A percentile compares a stretch with the other conserved stretches of the same genome.
Conservation (phyloP, 805 yeast genomes). For the Candida maltosa region DNA sequence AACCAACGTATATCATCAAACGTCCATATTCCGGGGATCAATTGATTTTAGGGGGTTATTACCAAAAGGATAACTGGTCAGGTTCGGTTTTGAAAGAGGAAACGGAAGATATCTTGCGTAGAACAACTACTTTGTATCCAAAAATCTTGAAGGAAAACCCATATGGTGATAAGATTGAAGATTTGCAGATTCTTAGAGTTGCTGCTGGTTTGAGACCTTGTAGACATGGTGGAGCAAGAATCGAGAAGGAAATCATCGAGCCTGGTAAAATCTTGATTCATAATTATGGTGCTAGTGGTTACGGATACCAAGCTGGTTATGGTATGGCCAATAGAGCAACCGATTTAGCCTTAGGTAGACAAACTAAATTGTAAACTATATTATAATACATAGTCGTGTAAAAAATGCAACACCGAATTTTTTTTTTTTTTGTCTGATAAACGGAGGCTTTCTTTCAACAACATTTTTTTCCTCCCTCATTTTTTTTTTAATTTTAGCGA, state of each 20-base stretch:
- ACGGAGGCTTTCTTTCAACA: too few relatives aligned
- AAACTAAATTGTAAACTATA: constrained; percentile 6
- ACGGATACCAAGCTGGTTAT: constrained; percentile 64
- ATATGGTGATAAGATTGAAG: constrained; percentile 27
- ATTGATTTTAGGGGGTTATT: constrained; percentile 71
- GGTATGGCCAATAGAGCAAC: constrained; percentile 58
- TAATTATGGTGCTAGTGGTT: constrained; percentile 69
- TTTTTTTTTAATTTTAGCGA: too few relatives aligned
- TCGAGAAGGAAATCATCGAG: constrained; percentile 49
- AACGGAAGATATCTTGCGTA: constrained; percentile 56
- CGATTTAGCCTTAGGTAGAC: constrained; percentile 13
- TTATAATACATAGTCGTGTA: too few relatives aligned
- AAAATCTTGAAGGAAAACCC: constrained; percentile 39
- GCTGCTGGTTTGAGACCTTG: constrained; percentile 78
- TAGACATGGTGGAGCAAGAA: constrained; percentile 71
- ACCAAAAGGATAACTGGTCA: constrained; percentile 62
- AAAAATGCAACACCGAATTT: too few relatives aligned
- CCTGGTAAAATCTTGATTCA: constrained; percentile 43
- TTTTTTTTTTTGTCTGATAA: too few relatives aligned
- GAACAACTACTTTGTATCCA: constrained; percentile 55
- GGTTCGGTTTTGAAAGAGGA: constrained; percentile 56
- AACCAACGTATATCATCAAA: constrained; percentile 66
- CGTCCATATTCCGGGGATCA: constrained; percentile 66
- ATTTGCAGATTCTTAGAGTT: constrained; percentile 55
- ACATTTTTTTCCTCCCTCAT: constrained; percentile 1